Conservation (phyloP, 2,329 filamentous ascomycete species). For the Hirsutella rhossiliensis region DNA sequence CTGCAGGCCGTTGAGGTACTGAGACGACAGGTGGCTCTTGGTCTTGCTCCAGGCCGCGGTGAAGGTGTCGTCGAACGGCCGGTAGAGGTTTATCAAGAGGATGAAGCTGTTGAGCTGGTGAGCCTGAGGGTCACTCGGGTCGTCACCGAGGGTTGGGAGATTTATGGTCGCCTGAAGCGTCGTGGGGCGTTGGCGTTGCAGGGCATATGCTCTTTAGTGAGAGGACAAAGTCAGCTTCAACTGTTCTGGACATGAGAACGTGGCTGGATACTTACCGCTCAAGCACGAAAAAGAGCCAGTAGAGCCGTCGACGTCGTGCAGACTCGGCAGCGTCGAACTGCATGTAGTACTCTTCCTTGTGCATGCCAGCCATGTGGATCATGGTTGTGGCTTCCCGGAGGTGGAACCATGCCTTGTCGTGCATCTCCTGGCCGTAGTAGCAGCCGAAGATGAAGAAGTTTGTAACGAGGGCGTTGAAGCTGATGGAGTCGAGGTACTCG, state of each 20-base stretch:
- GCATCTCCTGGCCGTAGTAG: conserved; percentile 58
- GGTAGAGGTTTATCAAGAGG: conserved; percentile 50
- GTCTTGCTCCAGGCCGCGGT: conserved; percentile 57
- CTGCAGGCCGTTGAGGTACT: conserved; percentile 46
- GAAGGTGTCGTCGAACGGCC: conserved; percentile 53
- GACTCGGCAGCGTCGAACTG: conserved; percentile 47
- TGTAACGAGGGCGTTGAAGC: conserved; percentile 50
- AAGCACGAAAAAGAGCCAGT: conserved; percentile 60
- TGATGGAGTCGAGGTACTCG: conserved; percentile 46
- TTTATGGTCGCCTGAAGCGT: conserved; percentile 59
- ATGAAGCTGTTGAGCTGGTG: conserved; percentile 45
- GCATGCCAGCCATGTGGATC: conserved; percentile 46
- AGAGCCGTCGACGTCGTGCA: conserved; percentile 52
- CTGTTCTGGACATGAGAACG: not conserved
- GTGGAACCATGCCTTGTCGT: conserved; percentile 70
- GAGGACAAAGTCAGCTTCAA: not conserved
- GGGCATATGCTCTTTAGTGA: conserved; percentile 51
- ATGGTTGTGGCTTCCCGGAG: conserved; percentile 67
- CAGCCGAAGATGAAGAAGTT: conserved; percentile 70
- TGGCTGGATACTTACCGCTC: conserved; percentile 42
- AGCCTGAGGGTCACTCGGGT: conserved; percentile 42
- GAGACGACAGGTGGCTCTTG: conserved; percentile 40
- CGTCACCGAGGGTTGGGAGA: conserved; percentile 49
- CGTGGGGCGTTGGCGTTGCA: conserved; percentile 57
- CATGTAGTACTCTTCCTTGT: conserved; percentile 50